These are phyloP conservation scores for Sporothrix humicola DNA, from an alignment of 2,329 filamentous ascomycete species.

Conservation along the genomic window DNA sequence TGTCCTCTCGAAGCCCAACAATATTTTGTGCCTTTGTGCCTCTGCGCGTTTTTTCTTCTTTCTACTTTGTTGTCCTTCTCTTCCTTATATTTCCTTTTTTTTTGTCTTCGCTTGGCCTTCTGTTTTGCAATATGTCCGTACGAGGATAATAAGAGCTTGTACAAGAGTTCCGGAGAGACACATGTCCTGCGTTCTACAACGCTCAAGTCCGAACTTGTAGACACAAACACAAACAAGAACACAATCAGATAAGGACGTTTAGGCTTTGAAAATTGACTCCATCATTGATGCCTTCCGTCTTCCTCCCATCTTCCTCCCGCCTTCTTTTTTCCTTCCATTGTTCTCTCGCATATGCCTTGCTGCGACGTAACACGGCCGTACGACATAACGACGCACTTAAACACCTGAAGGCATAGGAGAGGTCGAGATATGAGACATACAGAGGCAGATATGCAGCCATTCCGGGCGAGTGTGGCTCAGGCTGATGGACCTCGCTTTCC, in stretches of 20 bases:
- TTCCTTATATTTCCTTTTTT: too few species aligned
- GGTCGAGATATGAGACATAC: background rate
- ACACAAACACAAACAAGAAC: background rate
- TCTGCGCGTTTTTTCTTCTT: background rate
- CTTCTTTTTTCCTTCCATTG: slow-evolving; percentile 1
- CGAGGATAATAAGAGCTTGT: background rate
- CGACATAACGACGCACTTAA: background rate
- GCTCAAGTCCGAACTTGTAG: slow-evolving; percentile 13
- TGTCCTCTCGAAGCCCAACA: background rate
- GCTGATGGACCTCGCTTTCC: background rate
- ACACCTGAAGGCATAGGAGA: background rate
- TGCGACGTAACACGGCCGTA: background rate
- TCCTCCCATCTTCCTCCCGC: background rate
- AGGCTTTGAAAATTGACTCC: background rate
- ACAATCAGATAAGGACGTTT: background rate
- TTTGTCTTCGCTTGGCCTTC: background rate
- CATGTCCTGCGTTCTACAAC: background rate
- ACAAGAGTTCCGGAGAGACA: background rate
- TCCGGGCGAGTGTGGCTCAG: background rate
- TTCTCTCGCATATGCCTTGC: slow-evolving; percentile 21
- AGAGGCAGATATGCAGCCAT: background rate
- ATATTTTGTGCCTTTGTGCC: background rate
- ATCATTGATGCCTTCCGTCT: too few species aligned
- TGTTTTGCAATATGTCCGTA: background rate
- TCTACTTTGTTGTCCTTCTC: too few species aligned